Conservation (phyloP, 2,329 filamentous ascomycete species). For the Penicillium sp. region DNA sequence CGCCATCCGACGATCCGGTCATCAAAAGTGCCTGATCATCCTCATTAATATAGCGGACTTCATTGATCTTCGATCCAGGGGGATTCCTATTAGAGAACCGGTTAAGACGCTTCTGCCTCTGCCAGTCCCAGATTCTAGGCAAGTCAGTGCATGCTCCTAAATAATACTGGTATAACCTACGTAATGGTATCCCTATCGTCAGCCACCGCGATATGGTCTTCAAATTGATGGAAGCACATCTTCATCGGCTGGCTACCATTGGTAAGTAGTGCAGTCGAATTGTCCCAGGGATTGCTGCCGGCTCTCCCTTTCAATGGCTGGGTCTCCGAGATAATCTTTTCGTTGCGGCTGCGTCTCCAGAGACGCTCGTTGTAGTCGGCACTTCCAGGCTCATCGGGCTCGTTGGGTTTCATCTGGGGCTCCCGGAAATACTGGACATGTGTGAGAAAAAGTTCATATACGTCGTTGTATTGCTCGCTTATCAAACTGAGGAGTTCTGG, state of each 20-base stretch:
- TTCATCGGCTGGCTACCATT: slow-evolving; percentile 88
- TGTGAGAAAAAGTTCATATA: slow-evolving; percentile 34
- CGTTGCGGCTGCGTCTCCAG: slow-evolving; percentile 91
- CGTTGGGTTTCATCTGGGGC: slow-evolving; percentile 95
- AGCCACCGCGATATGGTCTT: slow-evolving; percentile 90
- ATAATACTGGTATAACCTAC: slow-evolving; percentile 38
- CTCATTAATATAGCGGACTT: slow-evolving; percentile 97
- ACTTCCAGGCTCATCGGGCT: slow-evolving; percentile 94
- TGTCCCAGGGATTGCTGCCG: slow-evolving; percentile 84
- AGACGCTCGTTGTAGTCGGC: slow-evolving; percentile 94
- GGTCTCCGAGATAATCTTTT: slow-evolving; percentile 87
- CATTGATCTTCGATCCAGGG: slow-evolving; percentile 85
- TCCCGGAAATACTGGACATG: slow-evolving; percentile 80
- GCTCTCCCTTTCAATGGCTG: slow-evolving; percentile 92
- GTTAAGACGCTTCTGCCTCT: slow-evolving; percentile 72
- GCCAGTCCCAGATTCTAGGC: slow-evolving; percentile 85
- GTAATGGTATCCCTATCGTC: slow-evolving; percentile 89
- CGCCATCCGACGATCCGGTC: slow-evolving; percentile 93
- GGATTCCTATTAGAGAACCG: slow-evolving; percentile 96
- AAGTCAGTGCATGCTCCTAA: slow-evolving; percentile 9
- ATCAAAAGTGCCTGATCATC: slow-evolving; percentile 94
- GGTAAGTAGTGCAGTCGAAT: slow-evolving; percentile 79
- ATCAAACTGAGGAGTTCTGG: slow-evolving; percentile 24
- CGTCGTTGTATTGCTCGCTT: slow-evolving; percentile 15
- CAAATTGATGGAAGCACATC: slow-evolving; percentile 97